Base-by-base conservation (phyloP, 306 rosid genomes). In the Lathyrus tuberosus region DNA sequence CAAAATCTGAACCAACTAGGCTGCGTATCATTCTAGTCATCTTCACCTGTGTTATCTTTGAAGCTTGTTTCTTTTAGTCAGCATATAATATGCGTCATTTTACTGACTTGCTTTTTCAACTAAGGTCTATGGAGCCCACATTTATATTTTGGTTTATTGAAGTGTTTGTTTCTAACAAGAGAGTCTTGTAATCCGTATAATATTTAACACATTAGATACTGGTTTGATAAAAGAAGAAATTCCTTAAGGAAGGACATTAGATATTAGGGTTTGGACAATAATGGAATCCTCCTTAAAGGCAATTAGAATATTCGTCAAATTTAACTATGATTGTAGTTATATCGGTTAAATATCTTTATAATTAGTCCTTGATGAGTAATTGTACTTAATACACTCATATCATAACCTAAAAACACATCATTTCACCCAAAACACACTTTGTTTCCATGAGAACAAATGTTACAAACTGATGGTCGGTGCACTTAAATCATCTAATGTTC, bases 1-100 rank as follows among this genome's bases (percentile, higher is more conserved):
- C 59, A 54, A 10, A 14, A 30, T 43, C 15, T 24, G 33, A 67
- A 57, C 66, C 58, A 65, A 56, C 65, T 43, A 46, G 62, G 42
- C 35, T 46, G 52, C 10, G 41, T 30, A 28, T 11, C 40, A 56
- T 42, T 43, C n/a, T 3, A 30, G 24, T 60, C 16, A 40, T 41
- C 63, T 57, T 51, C 49, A 16, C 16, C 14, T 31, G 18, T 52
- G 37, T 66, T n/a, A 9, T 66, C 24, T 52, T 46, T 49, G 52
- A 43, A 16, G 30, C 10, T 15, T 49, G 67, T 54, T 44, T 53
- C 64, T 12, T 28, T 38, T 28, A n/a, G 44, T 40, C 35, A 37
- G 10, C 8, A 22, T 66, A 47, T 61, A 40, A 4, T 24, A 56
- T 58, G 38, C 9, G n/a, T 49, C 22, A 62, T n/a, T 44, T 37